Percentiles rank a stretch among this genome's conserved stretches.
Conservation (phyloP, 768 basidiomycete species). For the Lentinula boryana region DNA sequence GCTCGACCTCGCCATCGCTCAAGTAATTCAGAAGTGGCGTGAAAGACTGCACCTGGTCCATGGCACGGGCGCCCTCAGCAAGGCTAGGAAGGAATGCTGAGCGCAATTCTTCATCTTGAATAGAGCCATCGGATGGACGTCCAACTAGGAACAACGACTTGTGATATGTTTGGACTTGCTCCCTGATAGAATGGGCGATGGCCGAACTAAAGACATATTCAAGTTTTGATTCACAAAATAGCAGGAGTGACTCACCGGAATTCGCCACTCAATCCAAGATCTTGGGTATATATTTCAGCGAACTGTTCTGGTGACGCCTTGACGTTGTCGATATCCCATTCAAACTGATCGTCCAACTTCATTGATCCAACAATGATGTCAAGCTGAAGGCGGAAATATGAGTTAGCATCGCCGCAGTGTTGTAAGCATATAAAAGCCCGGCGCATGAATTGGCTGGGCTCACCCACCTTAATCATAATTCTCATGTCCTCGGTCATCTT, state of each 20-base stretch:
- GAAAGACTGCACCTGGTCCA: conserved; percentile 72
- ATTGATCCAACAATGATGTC: conserved; percentile 92
- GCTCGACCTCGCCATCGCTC: conserved; percentile 83
- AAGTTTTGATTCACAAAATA: not conserved
- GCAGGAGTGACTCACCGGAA: conserved; percentile 64
- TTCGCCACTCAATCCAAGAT: conserved; percentile 87
- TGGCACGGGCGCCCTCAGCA: conserved; percentile 59
- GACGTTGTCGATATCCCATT: conserved; percentile 89
- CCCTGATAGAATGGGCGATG: conserved; percentile 91
- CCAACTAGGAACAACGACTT: conserved; percentile 89
- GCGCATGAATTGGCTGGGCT: not conserved
- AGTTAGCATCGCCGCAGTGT: conserved; percentile 3
- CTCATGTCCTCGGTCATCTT: conserved; percentile 80
- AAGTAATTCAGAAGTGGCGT: conserved; percentile 89
- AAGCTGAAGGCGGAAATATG: conserved; percentile 44
- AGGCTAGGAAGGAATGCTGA: conserved; percentile 86
- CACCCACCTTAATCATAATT: conserved; percentile 81
- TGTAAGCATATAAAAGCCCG: conserved; percentile 3
- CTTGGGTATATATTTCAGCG: conserved; percentile 78
- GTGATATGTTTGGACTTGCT: conserved; percentile 89
- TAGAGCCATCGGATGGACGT: conserved; percentile 74
- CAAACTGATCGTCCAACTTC: conserved; percentile 94
- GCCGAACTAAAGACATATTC: conserved; percentile 61
- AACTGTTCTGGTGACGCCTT: conserved; percentile 88
- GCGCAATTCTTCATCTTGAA: conserved; percentile 89